A percentile compares a stretch with the other conserved stretches of the same genome.
These are phyloP conservation scores for Xylaria sp. DNA, from an alignment of 2,329 filamentous ascomycete genomes.

Conservation along the genomic window DNA sequence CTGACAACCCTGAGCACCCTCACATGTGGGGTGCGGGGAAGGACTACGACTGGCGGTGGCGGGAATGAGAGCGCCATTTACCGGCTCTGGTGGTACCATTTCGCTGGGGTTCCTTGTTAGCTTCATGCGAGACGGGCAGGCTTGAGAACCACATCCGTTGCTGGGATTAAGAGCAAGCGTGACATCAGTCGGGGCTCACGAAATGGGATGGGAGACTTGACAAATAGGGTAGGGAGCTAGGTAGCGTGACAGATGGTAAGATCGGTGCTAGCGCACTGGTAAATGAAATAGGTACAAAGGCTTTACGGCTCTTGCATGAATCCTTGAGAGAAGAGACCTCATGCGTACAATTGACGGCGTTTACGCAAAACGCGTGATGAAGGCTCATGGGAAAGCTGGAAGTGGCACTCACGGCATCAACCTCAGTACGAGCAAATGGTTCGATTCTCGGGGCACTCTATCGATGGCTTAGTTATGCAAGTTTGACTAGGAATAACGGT, in stretches of 20 bases:
- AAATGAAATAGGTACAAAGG: constrained; percentile 1
- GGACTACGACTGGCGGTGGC: constrained; percentile 38
- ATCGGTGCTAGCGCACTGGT: neutral
- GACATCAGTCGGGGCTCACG: constrained; percentile 19
- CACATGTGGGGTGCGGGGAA: constrained; percentile 41
- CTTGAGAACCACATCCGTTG: constrained; percentile 6
- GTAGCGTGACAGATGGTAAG: neutral
- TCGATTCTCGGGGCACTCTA: constrained; percentile 9
- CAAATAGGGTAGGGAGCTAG: constrained; percentile 23
- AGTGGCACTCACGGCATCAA: constrained; percentile 8
- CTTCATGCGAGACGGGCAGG: constrained; percentile 26
- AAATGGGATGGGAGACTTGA: constrained; percentile 16
- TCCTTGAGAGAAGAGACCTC: neutral
- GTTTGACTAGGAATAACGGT: constrained; percentile 29
- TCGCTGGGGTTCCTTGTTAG: constrained; percentile 27
- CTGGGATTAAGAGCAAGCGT: constrained; percentile 21
- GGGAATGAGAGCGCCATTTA: constrained; percentile 30
- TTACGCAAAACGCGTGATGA: neutral
- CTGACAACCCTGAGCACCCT: constrained; percentile 30
- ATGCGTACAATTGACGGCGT: neutral
- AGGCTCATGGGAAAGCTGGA: neutral
- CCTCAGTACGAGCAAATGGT: constrained; percentile 3
- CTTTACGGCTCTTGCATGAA: constrained; percentile 12
- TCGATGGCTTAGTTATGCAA: constrained; percentile 2
- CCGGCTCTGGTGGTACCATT: constrained; percentile 30